Percentiles rank a stretch among this genome's conserved stretches.
Evolutionary conservation across 108 stramenopile species (phyloP).

Genomic region (Nitzschia sp.): DNA sequence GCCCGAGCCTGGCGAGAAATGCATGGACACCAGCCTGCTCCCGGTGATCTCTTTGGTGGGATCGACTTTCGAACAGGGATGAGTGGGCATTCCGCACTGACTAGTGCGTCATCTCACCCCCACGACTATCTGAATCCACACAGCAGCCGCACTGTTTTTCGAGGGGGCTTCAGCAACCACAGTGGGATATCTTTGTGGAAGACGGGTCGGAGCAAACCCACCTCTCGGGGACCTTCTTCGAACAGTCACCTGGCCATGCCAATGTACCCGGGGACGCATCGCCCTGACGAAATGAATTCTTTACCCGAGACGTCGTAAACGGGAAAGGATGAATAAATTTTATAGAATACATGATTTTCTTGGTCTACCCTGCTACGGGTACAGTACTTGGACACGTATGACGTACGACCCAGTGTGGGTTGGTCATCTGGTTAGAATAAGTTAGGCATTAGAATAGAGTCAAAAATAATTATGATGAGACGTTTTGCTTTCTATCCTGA

Average conservation of each 20-base stretch:
- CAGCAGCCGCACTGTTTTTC: conserved; percentile 27
- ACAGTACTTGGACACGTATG: no score
- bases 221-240: not conserved
- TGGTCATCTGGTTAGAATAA: no score
- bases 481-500: no score
- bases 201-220: conserved; percentile 24
- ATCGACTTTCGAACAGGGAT: conserved; percentile 78
- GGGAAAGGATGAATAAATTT: not conserved
- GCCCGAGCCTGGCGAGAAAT: conserved; percentile 46
- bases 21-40: conserved; percentile 36
- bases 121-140: conserved; percentile 51
- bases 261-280: conserved; percentile 5
- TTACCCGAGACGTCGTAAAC: not conserved
- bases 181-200: conserved; percentile 55
- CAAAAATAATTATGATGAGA: no score
- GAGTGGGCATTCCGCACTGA: conserved; percentile 69
- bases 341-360: not conserved
- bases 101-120: conserved; percentile 57
- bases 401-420: no score
- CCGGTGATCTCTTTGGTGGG: conserved; percentile 19
- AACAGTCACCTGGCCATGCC: conserved; percentile 6
- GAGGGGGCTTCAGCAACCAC: conserved; percentile 67
- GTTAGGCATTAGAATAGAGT: no score
- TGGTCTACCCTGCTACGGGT: no score
- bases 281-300: not conserved